These are phyloP conservation scores for Jamesozyma lodderae DNA, from an alignment of 805 yeast species.

Conservation along the genomic window DNA sequence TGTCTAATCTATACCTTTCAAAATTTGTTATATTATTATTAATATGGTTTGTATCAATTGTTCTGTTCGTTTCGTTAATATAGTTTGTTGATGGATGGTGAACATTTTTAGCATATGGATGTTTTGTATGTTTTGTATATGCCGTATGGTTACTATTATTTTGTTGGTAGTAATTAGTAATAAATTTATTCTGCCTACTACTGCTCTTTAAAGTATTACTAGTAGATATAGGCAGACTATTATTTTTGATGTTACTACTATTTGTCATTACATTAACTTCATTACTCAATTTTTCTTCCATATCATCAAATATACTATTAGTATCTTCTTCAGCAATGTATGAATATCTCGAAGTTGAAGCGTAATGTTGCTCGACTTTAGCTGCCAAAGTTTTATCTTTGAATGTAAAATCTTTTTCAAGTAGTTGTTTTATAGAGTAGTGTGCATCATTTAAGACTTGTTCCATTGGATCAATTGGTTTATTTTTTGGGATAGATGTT, in stretches of 20 bases:
- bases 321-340: conserved; percentile 28
- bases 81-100: neutral
- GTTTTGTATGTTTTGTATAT: no score
- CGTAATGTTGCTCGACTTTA: conserved; percentile 24
- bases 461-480: neutral
- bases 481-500: neutral
- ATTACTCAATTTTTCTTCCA: no score
- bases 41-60: neutral
- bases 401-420: conserved; percentile 7
- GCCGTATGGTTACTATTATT: no score
- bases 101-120: no score
- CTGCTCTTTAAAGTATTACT: no score
- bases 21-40: conserved; percentile 1
- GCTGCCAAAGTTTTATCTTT: conserved; percentile 15
- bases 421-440: conserved; percentile 4
- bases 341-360: conserved; percentile 24
- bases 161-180: no score
- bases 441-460: no score
- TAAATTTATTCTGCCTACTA: no score
- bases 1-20: conserved; percentile 4
- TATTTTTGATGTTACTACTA: neutral
- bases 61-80: neutral
- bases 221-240: no score
- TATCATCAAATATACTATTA: neutral
- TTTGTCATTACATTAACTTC: no score